phyloP scores from a whole-genome alignment of 176 grass and related monocot species.

The Triticum timopheevii region DNA sequence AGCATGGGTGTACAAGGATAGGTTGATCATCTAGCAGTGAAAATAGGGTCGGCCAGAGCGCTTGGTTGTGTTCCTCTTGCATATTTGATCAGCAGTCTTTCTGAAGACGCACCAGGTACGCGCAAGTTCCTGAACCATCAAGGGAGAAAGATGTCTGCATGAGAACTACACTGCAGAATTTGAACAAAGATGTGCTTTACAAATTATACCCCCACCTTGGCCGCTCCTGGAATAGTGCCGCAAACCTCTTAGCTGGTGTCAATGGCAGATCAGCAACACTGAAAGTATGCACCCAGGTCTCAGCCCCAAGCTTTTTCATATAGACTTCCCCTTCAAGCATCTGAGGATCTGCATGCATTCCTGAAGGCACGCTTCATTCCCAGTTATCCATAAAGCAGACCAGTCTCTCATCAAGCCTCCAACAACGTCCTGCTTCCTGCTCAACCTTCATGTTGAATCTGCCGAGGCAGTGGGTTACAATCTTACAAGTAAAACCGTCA shows the following conservation, averaged over 20 bases:
- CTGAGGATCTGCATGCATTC: slow-evolving; percentile 53
- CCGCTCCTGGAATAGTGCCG: slow-evolving; percentile 54
- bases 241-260: slow-evolving; percentile 67
- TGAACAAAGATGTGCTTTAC: not conserved
- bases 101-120: slow-evolving; percentile 61
- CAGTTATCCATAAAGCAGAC: slow-evolving; percentile 68
- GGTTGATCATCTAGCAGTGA: slow-evolving; percentile 63
- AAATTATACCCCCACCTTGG: slow-evolving; percentile 71
- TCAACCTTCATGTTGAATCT: slow-evolving; percentile 66
- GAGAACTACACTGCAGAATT: not conserved
- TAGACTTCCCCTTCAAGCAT: slow-evolving; percentile 89
- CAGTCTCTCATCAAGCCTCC: slow-evolving; percentile 67
- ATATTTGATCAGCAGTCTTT: slow-evolving; percentile 92
- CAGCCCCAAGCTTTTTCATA: slow-evolving; percentile 54
- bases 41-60: slow-evolving; percentile 60
- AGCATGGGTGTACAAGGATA: not conserved
- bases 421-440: slow-evolving; percentile 30
- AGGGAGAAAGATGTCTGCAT: not conserved
- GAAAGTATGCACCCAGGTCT: slow-evolving; percentile 78
- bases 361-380: slow-evolving; percentile 60
- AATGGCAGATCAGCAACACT: slow-evolving; percentile 65
- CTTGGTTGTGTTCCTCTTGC: slow-evolving; percentile 74
- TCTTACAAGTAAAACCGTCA: slow-evolving; percentile 56
- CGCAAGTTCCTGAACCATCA: slow-evolving; percentile 53
- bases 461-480: slow-evolving; percentile 63